Conservation (phyloP, 331 rosid genomes). For the Quercus tomentella region DNA sequence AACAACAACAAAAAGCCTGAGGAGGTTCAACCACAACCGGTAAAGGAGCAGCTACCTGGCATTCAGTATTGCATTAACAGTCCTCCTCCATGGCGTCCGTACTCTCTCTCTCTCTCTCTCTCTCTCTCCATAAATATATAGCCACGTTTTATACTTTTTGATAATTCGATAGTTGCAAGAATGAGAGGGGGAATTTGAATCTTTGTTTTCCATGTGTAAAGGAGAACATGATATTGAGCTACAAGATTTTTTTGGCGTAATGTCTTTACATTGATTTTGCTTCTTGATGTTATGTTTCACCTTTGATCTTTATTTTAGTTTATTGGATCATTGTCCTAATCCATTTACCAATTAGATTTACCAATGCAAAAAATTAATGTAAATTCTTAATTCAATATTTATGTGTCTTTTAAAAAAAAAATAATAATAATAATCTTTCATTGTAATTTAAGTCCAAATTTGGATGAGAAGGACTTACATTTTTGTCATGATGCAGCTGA, state of each 20-base stretch:
- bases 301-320: background rate
- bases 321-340: background rate
- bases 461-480: background rate
- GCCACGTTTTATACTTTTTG: too few relatives aligned
- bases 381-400: too few relatives aligned
- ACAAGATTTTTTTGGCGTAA: background rate
- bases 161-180: too few relatives aligned
- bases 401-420: too few relatives aligned
- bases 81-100: conserved; percentile 83
- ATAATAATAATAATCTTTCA: too few relatives aligned
- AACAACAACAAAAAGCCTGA: conserved; percentile 11
- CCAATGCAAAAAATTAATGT: too few relatives aligned
- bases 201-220: too few relatives aligned
- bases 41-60: conserved; percentile 70
- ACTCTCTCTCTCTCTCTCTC: background rate
- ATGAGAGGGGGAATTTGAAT: too few relatives aligned
- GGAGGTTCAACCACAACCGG: conserved; percentile 57
- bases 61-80: conserved; percentile 72
- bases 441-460: background rate
- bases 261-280: background rate
- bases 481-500: conserved; percentile 48
- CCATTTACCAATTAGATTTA: too few relatives aligned
- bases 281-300: background rate
- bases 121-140: background rate
- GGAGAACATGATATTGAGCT: too few relatives aligned